Percentiles rank a stretch among this genome's conserved stretches.
Conservation (phyloP, 176 grass and related monocot genomes). For the Otatea glauca region DNA sequence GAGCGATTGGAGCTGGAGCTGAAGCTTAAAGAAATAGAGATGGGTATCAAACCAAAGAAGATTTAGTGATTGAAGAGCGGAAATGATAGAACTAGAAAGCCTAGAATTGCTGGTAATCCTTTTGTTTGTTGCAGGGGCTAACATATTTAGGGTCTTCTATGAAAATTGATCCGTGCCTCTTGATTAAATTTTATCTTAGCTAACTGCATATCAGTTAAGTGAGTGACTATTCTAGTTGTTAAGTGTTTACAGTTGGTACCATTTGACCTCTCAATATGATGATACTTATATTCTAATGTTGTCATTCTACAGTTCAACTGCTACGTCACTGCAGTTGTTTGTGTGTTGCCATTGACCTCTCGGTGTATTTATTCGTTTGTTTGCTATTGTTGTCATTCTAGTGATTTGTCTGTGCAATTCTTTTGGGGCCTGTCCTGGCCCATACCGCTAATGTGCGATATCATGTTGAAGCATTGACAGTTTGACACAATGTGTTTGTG, state of each 20-base stretch:
- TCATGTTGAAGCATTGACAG: neutral
- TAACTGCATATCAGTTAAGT: slow-evolving; percentile 27
- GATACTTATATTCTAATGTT: slow-evolving; percentile 1
- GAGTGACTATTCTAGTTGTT: slow-evolving; percentile 35
- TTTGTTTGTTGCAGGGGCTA: slow-evolving; percentile 49
- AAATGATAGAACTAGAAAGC: slow-evolving; percentile 48
- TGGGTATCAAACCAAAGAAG: slow-evolving; percentile 59
- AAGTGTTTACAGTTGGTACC: slow-evolving; percentile 19
- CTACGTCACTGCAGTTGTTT: neutral
- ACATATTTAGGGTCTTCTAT: slow-evolving; percentile 40
- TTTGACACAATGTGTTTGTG: neutral
- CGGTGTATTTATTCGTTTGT: neutral
- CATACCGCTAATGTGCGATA: neutral
- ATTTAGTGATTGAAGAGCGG: slow-evolving; percentile 18
- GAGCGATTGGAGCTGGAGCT: slow-evolving; percentile 71
- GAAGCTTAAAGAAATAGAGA: slow-evolving; percentile 69
- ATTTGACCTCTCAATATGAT: slow-evolving; percentile 36
- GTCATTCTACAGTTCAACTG: slow-evolving; percentile 10
- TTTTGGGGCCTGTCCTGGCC: neutral
- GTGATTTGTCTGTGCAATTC: neutral
- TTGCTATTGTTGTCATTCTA: slow-evolving; percentile 7
- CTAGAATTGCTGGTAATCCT: slow-evolving; percentile 39
- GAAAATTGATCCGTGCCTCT: slow-evolving; percentile 25
- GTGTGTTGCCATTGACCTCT: slow-evolving; percentile 16
- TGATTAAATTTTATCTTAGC: slow-evolving; percentile 40